phyloP scores from a whole-genome alignment of 805 yeast species.

The Helenozyma rhizophorensis region DNA sequence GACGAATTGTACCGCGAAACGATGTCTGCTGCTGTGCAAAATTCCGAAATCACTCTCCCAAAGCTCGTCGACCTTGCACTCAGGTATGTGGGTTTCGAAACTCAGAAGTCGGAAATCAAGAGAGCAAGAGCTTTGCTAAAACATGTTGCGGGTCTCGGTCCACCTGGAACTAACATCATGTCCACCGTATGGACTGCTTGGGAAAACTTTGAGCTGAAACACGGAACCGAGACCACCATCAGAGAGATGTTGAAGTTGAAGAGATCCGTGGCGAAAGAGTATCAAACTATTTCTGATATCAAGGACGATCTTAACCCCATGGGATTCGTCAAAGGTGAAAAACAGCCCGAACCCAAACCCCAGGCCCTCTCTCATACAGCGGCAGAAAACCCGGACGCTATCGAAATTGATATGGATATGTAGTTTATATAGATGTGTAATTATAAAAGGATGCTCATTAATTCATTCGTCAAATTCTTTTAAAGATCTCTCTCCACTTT shows the following conservation, averaged over 20 bases:
- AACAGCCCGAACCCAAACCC: constrained; percentile 13
- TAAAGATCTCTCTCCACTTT: constrained; percentile 33
- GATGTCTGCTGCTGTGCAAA: constrained; percentile 39
- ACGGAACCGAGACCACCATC: constrained; percentile 69
- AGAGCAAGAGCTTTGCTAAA: constrained; percentile 63
- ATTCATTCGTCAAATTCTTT: constrained; percentile 17
- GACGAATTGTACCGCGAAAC: constrained; percentile 26
- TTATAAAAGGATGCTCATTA: background rate
- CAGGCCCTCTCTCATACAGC: background rate
- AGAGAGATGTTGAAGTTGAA: constrained; percentile 69
- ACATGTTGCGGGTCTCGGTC: constrained; percentile 26
- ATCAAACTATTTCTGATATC: constrained; percentile 9
- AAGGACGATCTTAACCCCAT: constrained; percentile 27
- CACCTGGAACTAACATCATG: constrained; percentile 17
- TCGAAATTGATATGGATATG: constrained; percentile 51
- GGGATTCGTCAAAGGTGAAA: constrained; percentile 45
- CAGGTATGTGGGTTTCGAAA: constrained; percentile 59
- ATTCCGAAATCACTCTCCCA: constrained; percentile 40
- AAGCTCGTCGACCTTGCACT: constrained; percentile 41
- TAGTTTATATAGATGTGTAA: constrained; percentile 2
- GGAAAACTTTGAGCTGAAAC: constrained; percentile 67
- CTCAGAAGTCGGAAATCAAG: constrained; percentile 42
- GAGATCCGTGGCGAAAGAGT: constrained; percentile 33
- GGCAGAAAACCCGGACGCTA: constrained; percentile 51
- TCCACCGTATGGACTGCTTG: constrained; percentile 54